Evolutionary conservation across 352 stramenopile genomes (phyloP).

Genomic region (Phytophthora chlamydospora): DNA sequence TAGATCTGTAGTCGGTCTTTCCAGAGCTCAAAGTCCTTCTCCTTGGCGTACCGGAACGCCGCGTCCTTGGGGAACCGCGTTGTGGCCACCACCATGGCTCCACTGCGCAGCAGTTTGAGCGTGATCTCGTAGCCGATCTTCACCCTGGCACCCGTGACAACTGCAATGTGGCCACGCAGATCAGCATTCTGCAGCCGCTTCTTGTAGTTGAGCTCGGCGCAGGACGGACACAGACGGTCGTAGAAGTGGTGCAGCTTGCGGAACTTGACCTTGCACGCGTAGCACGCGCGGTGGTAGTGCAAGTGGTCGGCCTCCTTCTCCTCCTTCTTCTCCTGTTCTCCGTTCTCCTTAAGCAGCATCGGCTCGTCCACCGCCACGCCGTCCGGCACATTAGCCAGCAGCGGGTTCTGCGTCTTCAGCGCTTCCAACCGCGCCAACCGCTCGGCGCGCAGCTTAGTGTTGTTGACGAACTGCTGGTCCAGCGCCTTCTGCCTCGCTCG

Average conservation of each 20-base stretch:
- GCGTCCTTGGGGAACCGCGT: slow-evolving; percentile 95
- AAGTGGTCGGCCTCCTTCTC: slow-evolving; percentile 48
- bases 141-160: slow-evolving; percentile 94
- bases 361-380: slow-evolving; percentile 50
- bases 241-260: slow-evolving; percentile 94
- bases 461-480: slow-evolving; percentile 84
- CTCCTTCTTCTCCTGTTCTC: slow-evolving; percentile 8
- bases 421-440: slow-evolving; percentile 56
- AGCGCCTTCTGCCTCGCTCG: slow-evolving; percentile 65
- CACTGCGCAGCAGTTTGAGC: slow-evolving; percentile 92
- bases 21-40: slow-evolving; percentile 85
- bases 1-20: slow-evolving; percentile 91
- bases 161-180: slow-evolving; percentile 76
- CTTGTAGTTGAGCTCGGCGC: slow-evolving; percentile 92
- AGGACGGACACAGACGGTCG: slow-evolving; percentile 94
- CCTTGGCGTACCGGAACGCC: slow-evolving; percentile 82
- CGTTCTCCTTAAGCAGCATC: slow-evolving; percentile 22
- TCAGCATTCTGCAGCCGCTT: slow-evolving; percentile 92
- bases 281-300: slow-evolving; percentile 93
- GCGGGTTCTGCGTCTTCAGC: slow-evolving; percentile 64
- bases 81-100: slow-evolving; percentile 89
- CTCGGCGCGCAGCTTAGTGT: slow-evolving; percentile 75
- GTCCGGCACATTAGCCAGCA: slow-evolving; percentile 69
- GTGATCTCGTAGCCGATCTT: slow-evolving; percentile 96
- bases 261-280: slow-evolving; percentile 94